Evolutionary conservation across 371 early-diverging fungal genomes (phyloP), one percentile per base, ranked within the genome.

Genomic region (Mortierella sp.): DNA sequence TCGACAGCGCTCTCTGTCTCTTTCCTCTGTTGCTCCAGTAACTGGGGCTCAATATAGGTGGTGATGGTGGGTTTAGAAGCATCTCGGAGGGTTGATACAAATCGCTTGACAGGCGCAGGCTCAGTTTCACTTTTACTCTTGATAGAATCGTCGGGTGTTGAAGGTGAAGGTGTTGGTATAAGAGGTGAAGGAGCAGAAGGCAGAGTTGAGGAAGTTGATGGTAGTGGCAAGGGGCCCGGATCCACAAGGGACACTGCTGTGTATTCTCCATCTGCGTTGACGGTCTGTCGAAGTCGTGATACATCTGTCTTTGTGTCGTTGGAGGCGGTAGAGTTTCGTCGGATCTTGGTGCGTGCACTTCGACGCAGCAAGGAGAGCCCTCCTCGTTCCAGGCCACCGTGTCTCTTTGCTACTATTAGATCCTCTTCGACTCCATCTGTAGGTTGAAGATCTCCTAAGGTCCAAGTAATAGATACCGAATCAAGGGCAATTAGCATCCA

Each of bases 11-110:
- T 66, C 23, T 68, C 70, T 5, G 45, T 53, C 7, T 75, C 73
- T 48, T 37, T 69, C 23, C 70, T 72, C 30, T 72, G 70, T 37
- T 79, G 79, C 43, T 79, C 79, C 28, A 79, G 37, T 25, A 79
- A 47, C 19, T 79, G 73, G 5, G 79, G 79, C 47, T 72, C 79
- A 28, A 79, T 51, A 37, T 79, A 79, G 4, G 79, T 79, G 16
- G 79, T 79, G 57, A 79, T 79, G 0, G 79, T 79, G 9, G 79
- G 79, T 43, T 79, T 79, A 16, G 79, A 79, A 4, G 73, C 19
- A 23, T 79, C 79, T 5, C 79, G 29, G 6, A 79, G 58, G 1
- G 79, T 72, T 1, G 79, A 79, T 4, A 79, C 73, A 52, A 79
- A 79, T 25, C 79, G 72, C 53, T 63, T 72, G 16, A 69, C 18